Evolutionary conservation across 805 yeast species (phyloP), one percentile per base, ranked within the genome.

Genomic region (Pichia paraexigua): DNA sequence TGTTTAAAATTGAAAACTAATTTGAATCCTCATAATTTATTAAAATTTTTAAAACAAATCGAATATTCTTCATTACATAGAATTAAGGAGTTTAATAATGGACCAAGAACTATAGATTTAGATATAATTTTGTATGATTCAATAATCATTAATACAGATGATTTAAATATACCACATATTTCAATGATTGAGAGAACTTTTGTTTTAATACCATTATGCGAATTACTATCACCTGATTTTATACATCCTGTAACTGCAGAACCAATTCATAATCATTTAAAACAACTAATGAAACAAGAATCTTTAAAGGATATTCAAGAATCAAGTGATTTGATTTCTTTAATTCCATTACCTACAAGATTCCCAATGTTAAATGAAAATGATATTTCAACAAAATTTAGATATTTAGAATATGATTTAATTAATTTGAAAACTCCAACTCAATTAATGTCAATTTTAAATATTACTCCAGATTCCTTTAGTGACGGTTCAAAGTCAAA

Each of bases 391-490:
- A 45, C 27, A 51, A 48, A 45, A 60, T 43, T 64, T 64, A 25
- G 62, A 28, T 63, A 62, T 45, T 56, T 75, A 44, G 65, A 65
- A 35, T 75, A 77, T 58, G 85, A 82, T 60, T 71, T 76, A 3
- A 54, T 72, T 22, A 64, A 69, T 20, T 67, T 73, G 43, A 65
- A 70, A 5, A 63, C 72, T 8, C 70, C 69, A n/a, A 88, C 97
- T 0, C 68, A 74, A 48, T 63, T 90, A 43, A 94, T 94, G 99
- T 94, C 89, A 1, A 83, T 94, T 46, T 67, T 94, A 56, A 94
- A 94, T 61, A 76, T 85, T 21, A 94, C 99, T 0, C 96, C 97
- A 0, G 97, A 94, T 66, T 90, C 97, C 1, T 94, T 94, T 64
- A 87, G 96, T 43, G 99, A 94, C 66, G 98, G 96, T 2, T 89